Evolutionary conservation across 805 yeast genomes (phyloP).

Genomic region (Kuraishia ogatae): DNA sequence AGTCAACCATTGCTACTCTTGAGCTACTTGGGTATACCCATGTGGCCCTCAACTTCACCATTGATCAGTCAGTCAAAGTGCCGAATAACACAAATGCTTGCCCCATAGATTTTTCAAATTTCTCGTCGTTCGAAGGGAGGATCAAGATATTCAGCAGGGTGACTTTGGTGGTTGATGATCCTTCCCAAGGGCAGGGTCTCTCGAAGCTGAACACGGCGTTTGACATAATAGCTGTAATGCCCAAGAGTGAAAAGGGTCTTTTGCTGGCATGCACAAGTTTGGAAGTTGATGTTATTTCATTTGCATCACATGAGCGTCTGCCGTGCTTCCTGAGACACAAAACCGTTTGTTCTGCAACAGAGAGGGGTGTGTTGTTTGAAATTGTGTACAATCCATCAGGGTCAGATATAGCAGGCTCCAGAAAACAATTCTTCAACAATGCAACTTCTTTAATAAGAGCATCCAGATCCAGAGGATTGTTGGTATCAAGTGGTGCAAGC

Average conservation of each 20-base stretch:
- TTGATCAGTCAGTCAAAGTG: constrained; percentile 41
- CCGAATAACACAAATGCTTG: constrained; percentile 33
- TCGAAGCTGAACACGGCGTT: constrained; percentile 37
- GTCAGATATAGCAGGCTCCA: constrained; percentile 34
- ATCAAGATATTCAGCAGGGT: constrained; percentile 55
- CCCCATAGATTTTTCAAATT: constrained; percentile 32
- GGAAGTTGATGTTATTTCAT: constrained; percentile 75
- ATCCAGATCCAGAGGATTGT: constrained; percentile 69
- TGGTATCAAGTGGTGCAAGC: constrained; percentile 70
- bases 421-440: constrained; percentile 64
- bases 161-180: constrained; percentile 70
- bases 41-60: constrained; percentile 63
- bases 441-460: constrained; percentile 71
- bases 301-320: constrained; percentile 54
- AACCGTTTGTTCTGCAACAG: constrained; percentile 73
- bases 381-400: constrained; percentile 42
- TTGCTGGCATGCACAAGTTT: constrained; percentile 65
- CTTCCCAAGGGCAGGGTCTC: constrained; percentile 62
- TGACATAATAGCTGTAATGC: constrained; percentile 79
- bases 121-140: constrained; percentile 26
- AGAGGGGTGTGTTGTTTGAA: constrained; percentile 78
- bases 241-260: constrained; percentile 70
- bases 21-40: constrained; percentile 64
- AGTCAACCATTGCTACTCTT: constrained; percentile 41
- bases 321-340: constrained; percentile 80